A percentile compares a stretch with the other conserved stretches of the same genome.
phyloP scores from a whole-genome alignment of 176 grass and related monocot genomes.

The Cenchrus fungigraminus region DNA sequence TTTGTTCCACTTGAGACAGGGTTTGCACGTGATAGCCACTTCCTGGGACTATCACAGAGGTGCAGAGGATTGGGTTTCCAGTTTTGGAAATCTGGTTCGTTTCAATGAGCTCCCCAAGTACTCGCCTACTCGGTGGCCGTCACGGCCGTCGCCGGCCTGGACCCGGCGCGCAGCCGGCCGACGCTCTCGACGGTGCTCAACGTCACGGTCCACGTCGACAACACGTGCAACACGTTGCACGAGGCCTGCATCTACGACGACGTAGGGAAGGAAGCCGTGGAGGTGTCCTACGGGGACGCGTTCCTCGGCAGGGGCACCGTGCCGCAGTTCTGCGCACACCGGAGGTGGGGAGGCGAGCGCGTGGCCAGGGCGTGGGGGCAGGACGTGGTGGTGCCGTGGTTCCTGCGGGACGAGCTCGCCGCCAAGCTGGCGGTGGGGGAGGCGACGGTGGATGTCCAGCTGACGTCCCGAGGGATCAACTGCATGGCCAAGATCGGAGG shows the following conservation, averaged over 20 bases:
- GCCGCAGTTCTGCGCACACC: neutral
- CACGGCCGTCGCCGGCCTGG: neutral
- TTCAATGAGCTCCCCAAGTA: neutral
- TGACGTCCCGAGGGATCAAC: neutral
- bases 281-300: neutral
- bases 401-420: slow-evolving; percentile 15
- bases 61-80: too few relatives aligned
- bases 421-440: slow-evolving; percentile 14
- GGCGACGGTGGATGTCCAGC: slow-evolving; percentile 5
- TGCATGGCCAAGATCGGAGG: slow-evolving; percentile 29
- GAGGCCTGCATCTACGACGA: neutral
- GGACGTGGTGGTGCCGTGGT: slow-evolving; percentile 21
- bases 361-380: neutral
- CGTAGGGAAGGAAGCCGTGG: neutral
- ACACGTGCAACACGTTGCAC: neutral
- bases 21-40: too few relatives aligned
- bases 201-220: slow-evolving; percentile 1
- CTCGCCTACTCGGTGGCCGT: neutral
- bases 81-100: too few relatives aligned
- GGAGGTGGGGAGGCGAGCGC: neutral
- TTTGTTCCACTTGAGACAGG: too few relatives aligned
- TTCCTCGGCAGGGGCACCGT: slow-evolving; percentile 14
- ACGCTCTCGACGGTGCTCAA: slow-evolving; percentile 14
- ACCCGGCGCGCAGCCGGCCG: neutral
- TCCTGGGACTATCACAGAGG: too few relatives aligned